Evolutionary conservation across 2,329 filamentous ascomycete genomes (phyloP).

Genomic region (Paramyrothecium sp.): DNA sequence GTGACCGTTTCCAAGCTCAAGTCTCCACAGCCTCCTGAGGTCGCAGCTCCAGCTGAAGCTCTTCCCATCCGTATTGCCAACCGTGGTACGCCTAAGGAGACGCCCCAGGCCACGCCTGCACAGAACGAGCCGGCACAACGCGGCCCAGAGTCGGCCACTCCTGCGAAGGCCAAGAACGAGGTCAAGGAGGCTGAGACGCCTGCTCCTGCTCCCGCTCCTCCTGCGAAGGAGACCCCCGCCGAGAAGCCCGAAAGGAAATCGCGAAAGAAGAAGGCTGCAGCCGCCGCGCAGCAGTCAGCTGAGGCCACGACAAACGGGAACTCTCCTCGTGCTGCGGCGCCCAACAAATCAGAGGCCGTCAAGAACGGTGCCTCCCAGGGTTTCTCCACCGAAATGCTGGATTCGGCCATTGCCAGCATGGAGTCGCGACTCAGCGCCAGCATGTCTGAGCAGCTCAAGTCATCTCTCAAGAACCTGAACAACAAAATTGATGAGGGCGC

Average conservation of each 20-base stretch:
- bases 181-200: slow-evolving; percentile 48
- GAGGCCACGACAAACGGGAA: slow-evolving; percentile 46
- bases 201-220: slow-evolving; percentile 32
- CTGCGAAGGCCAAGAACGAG: slow-evolving; percentile 40
- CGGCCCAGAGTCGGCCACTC: slow-evolving; percentile 28
- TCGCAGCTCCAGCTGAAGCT: slow-evolving; percentile 19
- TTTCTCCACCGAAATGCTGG: slow-evolving; percentile 46
- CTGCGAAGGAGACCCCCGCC: slow-evolving; percentile 34
- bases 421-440: slow-evolving; percentile 49
- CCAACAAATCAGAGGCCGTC: slow-evolving; percentile 27
- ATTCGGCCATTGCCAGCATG: slow-evolving; percentile 52
- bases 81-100: slow-evolving; percentile 35
- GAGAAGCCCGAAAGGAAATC: slow-evolving; percentile 64
- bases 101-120: slow-evolving; percentile 20
- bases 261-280: slow-evolving; percentile 66
- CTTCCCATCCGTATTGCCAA: slow-evolving; percentile 31
- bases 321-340: slow-evolving; percentile 28
- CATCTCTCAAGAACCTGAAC: slow-evolving; percentile 60
- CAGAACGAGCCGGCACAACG: slow-evolving; percentile 26
- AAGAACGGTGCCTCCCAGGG: slow-evolving; percentile 25
- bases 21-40: slow-evolving; percentile 43
- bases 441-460: slow-evolving; percentile 50
- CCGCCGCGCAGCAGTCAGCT: slow-evolving; percentile 21
- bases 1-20: slow-evolving; percentile 74
- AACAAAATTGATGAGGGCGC: slow-evolving; percentile 66